phyloP scores from a whole-genome alignment of 2,329 filamentous ascomycete species.

The Beauveria brongniartii region DNA sequence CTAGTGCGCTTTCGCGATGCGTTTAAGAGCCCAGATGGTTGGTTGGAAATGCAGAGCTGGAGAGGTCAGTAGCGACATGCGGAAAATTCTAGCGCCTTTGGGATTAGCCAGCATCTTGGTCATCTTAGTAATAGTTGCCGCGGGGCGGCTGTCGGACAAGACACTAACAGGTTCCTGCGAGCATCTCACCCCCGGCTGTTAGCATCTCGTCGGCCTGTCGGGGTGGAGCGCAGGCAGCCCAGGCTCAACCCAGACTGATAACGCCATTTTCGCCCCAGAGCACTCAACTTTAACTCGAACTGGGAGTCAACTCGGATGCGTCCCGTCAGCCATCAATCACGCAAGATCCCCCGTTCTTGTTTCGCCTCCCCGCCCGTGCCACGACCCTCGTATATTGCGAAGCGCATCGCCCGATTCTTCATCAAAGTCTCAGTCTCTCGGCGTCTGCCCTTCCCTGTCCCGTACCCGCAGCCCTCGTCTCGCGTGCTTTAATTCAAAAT shows the following conservation, averaged over 20 bases:
- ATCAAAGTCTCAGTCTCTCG: constrained; percentile 2
- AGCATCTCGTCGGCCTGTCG: constrained; percentile 6
- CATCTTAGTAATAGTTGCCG: constrained; percentile 5
- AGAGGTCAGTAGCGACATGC: neutral
- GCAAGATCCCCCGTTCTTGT: neutral
- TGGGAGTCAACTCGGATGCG: neutral
- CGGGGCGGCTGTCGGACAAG: constrained; percentile 6
- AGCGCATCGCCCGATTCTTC: constrained; percentile 4
- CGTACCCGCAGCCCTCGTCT: neutral
- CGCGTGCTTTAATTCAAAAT: neutral
- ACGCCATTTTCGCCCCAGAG: constrained; percentile 32
- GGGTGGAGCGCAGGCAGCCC: neutral
- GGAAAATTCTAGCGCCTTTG: constrained; percentile 5
- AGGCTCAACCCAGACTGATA: constrained; percentile 18
- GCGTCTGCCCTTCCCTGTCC: neutral
- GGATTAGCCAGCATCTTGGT: neutral
- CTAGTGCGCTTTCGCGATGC: no score
- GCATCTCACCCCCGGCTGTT: neutral
- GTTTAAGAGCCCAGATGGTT: neutral
- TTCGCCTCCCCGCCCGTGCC: neutral
- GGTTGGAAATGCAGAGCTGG: neutral
- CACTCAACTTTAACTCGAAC: constrained; percentile 18
- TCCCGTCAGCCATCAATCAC: constrained; percentile 6
- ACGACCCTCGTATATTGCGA: constrained; percentile 7
- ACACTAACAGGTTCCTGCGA: neutral